Percentiles rank a stretch among this genome's conserved stretches.
Conservation (phyloP, 1,139 yeast species). For the Blastobotrys aristatus region DNA sequence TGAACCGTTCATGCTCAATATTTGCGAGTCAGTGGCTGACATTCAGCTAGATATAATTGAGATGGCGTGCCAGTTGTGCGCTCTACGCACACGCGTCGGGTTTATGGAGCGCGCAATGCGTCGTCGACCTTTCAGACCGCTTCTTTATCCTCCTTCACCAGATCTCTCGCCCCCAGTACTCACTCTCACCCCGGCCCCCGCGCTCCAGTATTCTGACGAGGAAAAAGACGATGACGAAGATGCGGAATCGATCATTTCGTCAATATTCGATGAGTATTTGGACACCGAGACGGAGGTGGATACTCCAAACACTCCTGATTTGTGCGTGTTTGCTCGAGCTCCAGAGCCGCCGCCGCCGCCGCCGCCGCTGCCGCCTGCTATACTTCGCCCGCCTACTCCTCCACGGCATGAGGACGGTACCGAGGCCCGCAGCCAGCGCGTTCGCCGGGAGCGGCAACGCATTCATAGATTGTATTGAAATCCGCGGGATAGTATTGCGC, state of each 20-base stretch:
- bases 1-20: neutral
- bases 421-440: neutral
- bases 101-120: neutral
- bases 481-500: neutral
- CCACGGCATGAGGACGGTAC: neutral
- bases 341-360: neutral
- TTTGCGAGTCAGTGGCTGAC: neutral
- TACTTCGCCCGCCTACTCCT: neutral
- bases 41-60: neutral
- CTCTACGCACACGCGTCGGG: neutral
- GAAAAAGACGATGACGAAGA: neutral
- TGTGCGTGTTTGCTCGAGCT: neutral
- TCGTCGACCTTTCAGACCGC: neutral
- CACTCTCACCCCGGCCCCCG: neutral
- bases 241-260: neutral
- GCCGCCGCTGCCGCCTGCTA: neutral
- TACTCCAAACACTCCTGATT: neutral
- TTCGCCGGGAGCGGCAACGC: neutral
- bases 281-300: neutral
- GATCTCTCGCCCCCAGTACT: no score
- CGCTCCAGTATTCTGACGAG: neutral
- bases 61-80: neutral
- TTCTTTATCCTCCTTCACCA: neutral
- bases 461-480: neutral
- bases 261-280: slow-evolving; percentile 6